phyloP scores from a whole-genome alignment of 2,329 filamentous ascomycete genomes.

The Nectriaceae sp. region DNA sequence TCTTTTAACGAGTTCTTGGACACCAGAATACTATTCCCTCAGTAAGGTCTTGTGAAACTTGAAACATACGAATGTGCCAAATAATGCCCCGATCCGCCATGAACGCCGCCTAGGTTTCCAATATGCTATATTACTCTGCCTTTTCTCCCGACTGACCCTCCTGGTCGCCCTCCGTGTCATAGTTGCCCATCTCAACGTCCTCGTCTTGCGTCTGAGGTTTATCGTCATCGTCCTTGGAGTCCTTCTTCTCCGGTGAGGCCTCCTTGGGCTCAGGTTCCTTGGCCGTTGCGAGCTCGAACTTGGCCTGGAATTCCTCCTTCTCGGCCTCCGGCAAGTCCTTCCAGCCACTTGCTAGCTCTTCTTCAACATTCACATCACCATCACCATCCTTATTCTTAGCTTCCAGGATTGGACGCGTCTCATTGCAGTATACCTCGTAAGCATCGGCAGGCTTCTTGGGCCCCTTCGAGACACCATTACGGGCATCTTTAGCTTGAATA shows the following conservation, averaged over 20 bases:
- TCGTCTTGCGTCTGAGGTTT: slow-evolving; percentile 44
- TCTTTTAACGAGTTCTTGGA: slow-evolving; percentile 13
- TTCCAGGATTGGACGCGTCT: slow-evolving; percentile 47
- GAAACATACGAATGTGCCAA: neutral
- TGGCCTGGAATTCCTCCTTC: slow-evolving; percentile 50
- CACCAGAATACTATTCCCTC: slow-evolving; percentile 9
- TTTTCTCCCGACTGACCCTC: slow-evolving; percentile 38
- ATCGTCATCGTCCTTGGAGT: slow-evolving; percentile 25
- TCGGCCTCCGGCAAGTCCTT: slow-evolving; percentile 52
- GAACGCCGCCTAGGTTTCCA: neutral
- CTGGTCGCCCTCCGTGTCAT: slow-evolving; percentile 45
- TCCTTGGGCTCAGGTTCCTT: slow-evolving; percentile 30
- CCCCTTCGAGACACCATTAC: slow-evolving; percentile 44
- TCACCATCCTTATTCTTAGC: slow-evolving; percentile 45
- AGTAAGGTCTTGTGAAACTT: slow-evolving; percentile 3
- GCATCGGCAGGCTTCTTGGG: slow-evolving; percentile 48
- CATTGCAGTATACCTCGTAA: slow-evolving; percentile 58
- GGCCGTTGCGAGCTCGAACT: slow-evolving; percentile 27
- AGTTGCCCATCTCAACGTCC: slow-evolving; percentile 51
- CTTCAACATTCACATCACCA: slow-evolving; percentile 45
- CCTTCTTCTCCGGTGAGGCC: slow-evolving; percentile 14
- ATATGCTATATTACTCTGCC: slow-evolving; percentile 30
- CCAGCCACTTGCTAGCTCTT: slow-evolving; percentile 57
- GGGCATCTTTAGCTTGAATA: slow-evolving; percentile 31
- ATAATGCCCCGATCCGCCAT: neutral